A percentile compares a stretch with the other conserved stretches of the same genome.
Evolutionary conservation across 140 eudicot species (phyloP).

Genomic region (Anethum foeniculum): DNA sequence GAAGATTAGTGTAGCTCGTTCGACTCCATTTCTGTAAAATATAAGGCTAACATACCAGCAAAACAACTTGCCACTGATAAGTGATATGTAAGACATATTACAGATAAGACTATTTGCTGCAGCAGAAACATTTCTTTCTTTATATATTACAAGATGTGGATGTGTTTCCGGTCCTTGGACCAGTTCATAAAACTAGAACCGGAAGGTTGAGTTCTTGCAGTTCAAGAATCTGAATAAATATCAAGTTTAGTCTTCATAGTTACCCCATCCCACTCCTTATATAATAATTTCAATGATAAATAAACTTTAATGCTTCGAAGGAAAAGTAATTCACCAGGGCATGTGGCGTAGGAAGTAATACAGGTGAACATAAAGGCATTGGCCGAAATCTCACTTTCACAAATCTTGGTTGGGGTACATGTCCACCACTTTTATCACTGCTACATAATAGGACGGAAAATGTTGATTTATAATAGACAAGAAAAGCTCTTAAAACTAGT

Average conservation of each 20-base stretch:
- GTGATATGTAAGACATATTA: not conserved
- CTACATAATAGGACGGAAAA: conserved; percentile 32
- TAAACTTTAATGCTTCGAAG: conserved; percentile 10
- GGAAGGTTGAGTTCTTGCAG: not conserved
- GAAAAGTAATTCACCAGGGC: conserved; percentile 54
- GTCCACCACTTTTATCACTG: conserved; percentile 57
- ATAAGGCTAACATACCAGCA: not conserved
- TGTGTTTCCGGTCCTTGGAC: not conserved
- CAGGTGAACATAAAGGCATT: conserved; percentile 85
- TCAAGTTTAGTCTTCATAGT: not conserved
- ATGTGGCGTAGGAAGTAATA: conserved; percentile 85
- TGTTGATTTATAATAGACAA: conserved; percentile 13
- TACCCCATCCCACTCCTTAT: not conserved
- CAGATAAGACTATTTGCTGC: not conserved
- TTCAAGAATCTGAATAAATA: not conserved
- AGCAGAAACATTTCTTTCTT: not conserved
- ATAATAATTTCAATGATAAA: not conserved
- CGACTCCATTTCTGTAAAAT: not conserved
- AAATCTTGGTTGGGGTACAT: conserved; percentile 44
- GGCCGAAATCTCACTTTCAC: conserved; percentile 82
- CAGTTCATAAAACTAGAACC: not conserved
- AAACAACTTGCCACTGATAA: not conserved
- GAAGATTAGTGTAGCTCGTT: not conserved
- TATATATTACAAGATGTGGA: not conserved
- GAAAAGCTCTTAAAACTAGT: conserved; percentile 5